These are phyloP conservation scores for Clonostachys rosea DNA, from an alignment of 2,329 filamentous ascomycete species.

Conservation along the genomic window DNA sequence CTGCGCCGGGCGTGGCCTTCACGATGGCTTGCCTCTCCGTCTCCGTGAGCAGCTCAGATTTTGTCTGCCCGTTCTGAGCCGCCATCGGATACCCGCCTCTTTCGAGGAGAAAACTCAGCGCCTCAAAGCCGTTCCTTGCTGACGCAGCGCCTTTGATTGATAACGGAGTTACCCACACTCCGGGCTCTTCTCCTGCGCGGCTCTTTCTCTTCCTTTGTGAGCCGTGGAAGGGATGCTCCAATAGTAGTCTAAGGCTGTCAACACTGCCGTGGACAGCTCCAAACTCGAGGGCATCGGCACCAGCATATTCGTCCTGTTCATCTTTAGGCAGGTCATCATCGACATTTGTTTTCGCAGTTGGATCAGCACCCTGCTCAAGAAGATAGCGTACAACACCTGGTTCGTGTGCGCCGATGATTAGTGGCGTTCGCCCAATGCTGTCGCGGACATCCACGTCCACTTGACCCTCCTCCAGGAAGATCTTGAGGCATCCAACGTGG, in stretches of 20 bases:
- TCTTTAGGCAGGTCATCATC: not conserved
- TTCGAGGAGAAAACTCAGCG: constrained; percentile 1
- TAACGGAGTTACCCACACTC: not conserved
- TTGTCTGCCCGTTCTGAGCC: constrained; percentile 1
- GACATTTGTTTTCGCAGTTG: not conserved
- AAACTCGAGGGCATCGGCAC: not conserved
- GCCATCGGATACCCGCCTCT: constrained; percentile 1
- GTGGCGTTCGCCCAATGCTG: not conserved
- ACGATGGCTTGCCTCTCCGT: not conserved
- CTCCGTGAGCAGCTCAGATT: constrained; percentile 2
- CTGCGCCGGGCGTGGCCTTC: not conserved
- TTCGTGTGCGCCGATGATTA: not conserved
- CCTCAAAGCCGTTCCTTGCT: not conserved
- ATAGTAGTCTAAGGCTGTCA: not conserved
- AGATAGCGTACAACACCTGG: constrained; percentile 2
- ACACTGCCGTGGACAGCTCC: not conserved
- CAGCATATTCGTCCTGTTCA: not conserved
- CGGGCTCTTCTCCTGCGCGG: not conserved
- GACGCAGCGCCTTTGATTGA: not conserved
- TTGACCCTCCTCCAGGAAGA: constrained; percentile 1
- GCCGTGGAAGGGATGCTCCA: not conserved
- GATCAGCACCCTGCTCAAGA: constrained; percentile 1
- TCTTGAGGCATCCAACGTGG: constrained; percentile 2
- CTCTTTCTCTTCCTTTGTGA: too few species aligned
- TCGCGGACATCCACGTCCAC: not conserved